These are phyloP conservation scores for Otatea glauca DNA, from an alignment of 176 grass and related monocot genomes.

Conservation along the genomic window DNA sequence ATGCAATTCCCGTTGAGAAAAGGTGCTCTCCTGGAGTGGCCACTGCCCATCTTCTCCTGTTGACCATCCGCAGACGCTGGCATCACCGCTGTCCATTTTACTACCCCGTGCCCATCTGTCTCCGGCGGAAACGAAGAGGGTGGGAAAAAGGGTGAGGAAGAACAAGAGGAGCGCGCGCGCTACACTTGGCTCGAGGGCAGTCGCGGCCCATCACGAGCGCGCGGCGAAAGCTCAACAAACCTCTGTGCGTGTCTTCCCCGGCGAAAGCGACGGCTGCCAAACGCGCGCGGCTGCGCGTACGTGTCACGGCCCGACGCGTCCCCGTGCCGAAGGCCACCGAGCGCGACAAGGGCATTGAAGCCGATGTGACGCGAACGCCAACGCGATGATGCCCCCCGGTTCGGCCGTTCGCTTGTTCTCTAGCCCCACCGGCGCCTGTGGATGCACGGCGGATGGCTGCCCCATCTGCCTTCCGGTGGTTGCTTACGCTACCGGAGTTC, in stretches of 20 bases:
- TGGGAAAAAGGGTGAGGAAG: neutral
- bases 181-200: neutral
- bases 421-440: neutral
- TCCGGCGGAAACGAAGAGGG: neutral
- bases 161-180: neutral
- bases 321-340: neutral
- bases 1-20: neutral
- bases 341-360: neutral
- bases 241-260: neutral
- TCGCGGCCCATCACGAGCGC: neutral
- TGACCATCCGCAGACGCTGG: neutral
- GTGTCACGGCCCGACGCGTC: neutral
- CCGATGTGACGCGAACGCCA: conserved; percentile 9
- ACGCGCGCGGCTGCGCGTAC: neutral
- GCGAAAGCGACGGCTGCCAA: neutral
- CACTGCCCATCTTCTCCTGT: neutral
- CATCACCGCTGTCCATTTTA: neutral
- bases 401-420: neutral
- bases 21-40: neutral
- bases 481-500: neutral
- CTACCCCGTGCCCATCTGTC: neutral
- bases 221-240: neutral
- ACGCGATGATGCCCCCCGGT: neutral
- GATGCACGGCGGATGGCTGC: neutral
- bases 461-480: neutral